phyloP scores from a whole-genome alignment of 345 rosid genomes.

The Clausena lansium region DNA sequence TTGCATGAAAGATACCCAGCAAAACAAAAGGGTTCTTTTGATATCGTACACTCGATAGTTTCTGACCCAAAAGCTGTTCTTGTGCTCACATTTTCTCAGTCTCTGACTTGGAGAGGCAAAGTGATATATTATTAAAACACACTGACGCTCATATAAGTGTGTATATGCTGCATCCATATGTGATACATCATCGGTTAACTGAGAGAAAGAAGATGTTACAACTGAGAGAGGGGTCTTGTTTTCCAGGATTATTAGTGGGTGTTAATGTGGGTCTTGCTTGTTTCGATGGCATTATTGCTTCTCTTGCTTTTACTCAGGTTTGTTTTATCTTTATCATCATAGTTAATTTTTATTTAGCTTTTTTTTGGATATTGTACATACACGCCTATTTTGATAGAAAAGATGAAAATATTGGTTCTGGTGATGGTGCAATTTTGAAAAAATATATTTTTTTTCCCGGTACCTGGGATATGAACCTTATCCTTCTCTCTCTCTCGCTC shows the following conservation, averaged over 20 bases:
- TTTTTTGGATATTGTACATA: no score
- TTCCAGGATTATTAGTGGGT: constrained; percentile 29
- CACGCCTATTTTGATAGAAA: no score
- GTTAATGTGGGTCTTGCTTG: constrained; percentile 42
- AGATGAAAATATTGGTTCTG: not conserved
- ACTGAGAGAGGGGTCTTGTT: constrained; percentile 29
- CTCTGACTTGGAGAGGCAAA: not conserved
- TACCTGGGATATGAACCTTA: no score
- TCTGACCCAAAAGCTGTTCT: constrained; percentile 5
- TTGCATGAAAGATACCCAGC: constrained; percentile 35
- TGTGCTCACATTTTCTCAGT: constrained; percentile 3
- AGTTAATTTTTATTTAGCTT: not conserved
- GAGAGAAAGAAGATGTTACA: constrained; percentile 22
- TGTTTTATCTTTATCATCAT: constrained; percentile 10
- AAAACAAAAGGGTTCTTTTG: constrained; percentile 12
- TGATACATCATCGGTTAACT: no score
- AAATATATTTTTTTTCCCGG: no score
- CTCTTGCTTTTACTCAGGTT: constrained; percentile 51
- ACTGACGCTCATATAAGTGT: no score
- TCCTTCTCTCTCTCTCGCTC: no score
- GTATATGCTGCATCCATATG: no score
- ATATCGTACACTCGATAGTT: constrained; percentile 17
- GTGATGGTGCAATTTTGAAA: not conserved
- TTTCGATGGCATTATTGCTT: constrained; percentile 42
- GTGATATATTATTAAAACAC: no score